Evolutionary conservation across 1,139 yeast genomes (phyloP).

Genomic region (Zygoascus sp.): DNA sequence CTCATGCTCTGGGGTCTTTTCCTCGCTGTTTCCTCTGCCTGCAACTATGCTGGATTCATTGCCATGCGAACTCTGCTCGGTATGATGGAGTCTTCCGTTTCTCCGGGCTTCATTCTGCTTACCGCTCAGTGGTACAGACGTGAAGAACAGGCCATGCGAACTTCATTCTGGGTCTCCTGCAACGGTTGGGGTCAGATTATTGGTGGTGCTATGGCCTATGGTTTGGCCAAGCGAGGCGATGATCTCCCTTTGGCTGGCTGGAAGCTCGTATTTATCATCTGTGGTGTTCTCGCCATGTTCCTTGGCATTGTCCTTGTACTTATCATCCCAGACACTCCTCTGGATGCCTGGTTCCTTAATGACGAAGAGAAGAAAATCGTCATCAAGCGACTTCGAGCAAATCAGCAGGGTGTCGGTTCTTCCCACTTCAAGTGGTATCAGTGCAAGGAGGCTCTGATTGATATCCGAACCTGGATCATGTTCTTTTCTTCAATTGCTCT

Average conservation of each 20-base stretch:
- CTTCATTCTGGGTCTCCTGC: conserved; percentile 45
- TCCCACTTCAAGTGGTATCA: conserved; percentile 49
- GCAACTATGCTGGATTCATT: conserved; percentile 43
- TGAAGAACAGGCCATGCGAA: conserved; percentile 39
- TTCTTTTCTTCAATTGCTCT: conserved; percentile 26
- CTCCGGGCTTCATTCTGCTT: conserved; percentile 23
- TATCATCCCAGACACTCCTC: conserved; percentile 49
- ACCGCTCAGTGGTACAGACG: conserved; percentile 28
- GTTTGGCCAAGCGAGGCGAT: conserved; percentile 33
- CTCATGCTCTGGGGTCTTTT: conserved; percentile 47
- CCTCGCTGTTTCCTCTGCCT: conserved; percentile 43
- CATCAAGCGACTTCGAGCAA: conserved; percentile 17
- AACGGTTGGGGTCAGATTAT: conserved; percentile 53
- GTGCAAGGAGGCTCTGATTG: conserved; percentile 39
- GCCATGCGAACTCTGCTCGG: conserved; percentile 49
- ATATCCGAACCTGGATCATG: conserved; percentile 47
- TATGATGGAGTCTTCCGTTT: conserved; percentile 41
- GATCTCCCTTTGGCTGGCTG: conserved; percentile 38
- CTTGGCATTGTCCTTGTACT: conserved; percentile 46
- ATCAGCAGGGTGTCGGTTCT: conserved; percentile 49
- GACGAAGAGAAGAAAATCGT: conserved; percentile 27
- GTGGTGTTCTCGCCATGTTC: conserved; percentile 38
- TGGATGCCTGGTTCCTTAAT: conserved; percentile 42
- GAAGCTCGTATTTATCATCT: conserved; percentile 46
- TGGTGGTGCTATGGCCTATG: conserved; percentile 52